Evolutionary conservation across 495 filamentous ascomycete species (phyloP), one percentile per base, ranked within the genome.

Genomic region (Aspergillus ostianus): DNA sequence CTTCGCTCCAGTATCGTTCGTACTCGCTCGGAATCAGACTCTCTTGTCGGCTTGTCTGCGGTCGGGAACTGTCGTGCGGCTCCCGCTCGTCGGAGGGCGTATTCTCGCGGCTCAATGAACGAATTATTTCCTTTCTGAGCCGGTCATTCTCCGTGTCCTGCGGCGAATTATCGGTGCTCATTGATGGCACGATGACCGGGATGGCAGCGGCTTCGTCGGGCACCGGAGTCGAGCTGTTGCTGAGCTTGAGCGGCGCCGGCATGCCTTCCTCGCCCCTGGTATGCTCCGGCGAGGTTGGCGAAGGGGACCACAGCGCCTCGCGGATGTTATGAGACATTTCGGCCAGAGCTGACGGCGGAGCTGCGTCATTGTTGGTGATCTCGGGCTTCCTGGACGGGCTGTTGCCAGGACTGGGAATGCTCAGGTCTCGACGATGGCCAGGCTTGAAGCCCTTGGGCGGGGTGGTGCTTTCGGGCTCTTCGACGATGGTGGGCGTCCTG

Each of bases 71-170:
- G 12, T 51, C 49, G 18, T 55, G 30, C 19, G 62, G 52, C 8
- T 73, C 72, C 2, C 65, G 72, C 27, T 72, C 70, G 8, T 78
- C 66, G 4, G 75, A 73, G 6, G 70, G 69, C 0, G 65, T 70
- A 53, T 68, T 68, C 52, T 78, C 69, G 10, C 85, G 81, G 63
- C 82, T 91, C 13, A 94, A 72, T n/a, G 85, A 89, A 41, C 83
- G 84, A 26, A 92, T 89, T 36, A 95, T 95, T 63, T 96, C 92
- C 61, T 91, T 87, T 29, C 87, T 77, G 52, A 95, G 72, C 53
- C 85, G 81, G 59, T 96, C 92, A 63, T 82, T 93, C 63, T 95
- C 90, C 36, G 86, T 82, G 55, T 90, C 81, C 51, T 87, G 78
- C 13, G 80, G 71, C 1, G 79, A 82, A 18, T 77, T 73, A 6